phyloP scores from a whole-genome alignment of 2,329 filamentous ascomycete species.

The Botrytis paeoniae region DNA sequence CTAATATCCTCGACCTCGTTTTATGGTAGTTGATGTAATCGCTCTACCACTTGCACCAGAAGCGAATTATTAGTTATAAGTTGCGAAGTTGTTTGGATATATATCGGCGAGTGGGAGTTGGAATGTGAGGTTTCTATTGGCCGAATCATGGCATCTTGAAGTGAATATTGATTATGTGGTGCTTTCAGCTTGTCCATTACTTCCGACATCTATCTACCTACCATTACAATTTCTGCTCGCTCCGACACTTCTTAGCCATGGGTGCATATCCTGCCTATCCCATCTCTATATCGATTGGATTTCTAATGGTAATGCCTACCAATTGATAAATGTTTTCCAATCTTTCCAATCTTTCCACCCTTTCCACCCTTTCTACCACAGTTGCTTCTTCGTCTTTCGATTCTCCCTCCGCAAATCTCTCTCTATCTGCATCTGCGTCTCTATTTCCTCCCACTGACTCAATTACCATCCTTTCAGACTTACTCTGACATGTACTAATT shows the following conservation, averaged over 20 bases:
- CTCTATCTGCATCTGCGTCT: background rate
- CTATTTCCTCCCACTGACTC: background rate
- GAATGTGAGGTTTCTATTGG: background rate
- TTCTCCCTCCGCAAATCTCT: background rate
- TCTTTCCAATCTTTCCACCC: background rate
- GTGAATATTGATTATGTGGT: background rate
- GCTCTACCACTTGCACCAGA: background rate
- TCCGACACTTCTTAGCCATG: background rate
- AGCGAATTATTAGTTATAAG: background rate
- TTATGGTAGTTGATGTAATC: background rate
- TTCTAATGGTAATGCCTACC: background rate
- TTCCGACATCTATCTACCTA: background rate
- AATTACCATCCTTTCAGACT: background rate
- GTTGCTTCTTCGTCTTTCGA: background rate
- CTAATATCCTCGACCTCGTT: background rate
- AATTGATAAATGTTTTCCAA: background rate
- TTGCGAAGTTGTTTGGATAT: background rate
- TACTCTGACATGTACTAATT: background rate
- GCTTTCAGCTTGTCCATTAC: background rate
- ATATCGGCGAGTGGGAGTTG: background rate
- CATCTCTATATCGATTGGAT: background rate
- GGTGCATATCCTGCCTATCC: background rate
- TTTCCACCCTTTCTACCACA: background rate
- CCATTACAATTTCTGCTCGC: background rate
- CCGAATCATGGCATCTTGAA: background rate